Base-by-base conservation (phyloP, 768 basidiomycete genomes). In the Kondoa subrosea region DNA sequence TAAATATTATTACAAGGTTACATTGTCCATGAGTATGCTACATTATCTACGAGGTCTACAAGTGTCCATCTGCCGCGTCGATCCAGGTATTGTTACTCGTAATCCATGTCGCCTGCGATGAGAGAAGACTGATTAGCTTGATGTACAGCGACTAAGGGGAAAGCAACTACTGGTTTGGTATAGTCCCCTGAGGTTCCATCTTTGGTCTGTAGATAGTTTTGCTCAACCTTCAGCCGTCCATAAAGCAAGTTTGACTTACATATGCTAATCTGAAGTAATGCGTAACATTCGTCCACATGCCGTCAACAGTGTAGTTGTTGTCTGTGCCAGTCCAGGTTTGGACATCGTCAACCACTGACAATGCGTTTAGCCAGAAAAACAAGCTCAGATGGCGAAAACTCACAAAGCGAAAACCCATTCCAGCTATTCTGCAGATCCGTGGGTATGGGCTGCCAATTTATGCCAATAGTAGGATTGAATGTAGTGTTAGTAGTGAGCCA, bases 381-480 rank as follows among this genome's bases (percentile, higher is more conserved):
- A 25, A 60, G 58, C 25, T 15, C 14, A 60, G 25, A 27, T 31
- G n/a, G 25, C 30, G 29, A 4, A 60, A 15, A 56, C 56, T 56
- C 30, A 25, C 58, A 80, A 29, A 91, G 81, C 0, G 83, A 79
- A 73, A 88, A 89, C 3, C 87, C 87, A 72, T 85, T 84, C 87
- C 87, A 90, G 1, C 79, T 81, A 33, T 77, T 74, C n/a, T 56
- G 64, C 25, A 77, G 56, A 30, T 61, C 67, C 3, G 75, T 73
- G 4, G 83, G 80, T 4, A 84, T 76, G 0, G 75, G 75, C 32
- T 77, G 78, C 87, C 87, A 88, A 0, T 74, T 75, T 2, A 89
- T 80, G 0, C 57, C 66, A 4, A 50, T 57, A 0, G 78, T 80
- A 0, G 81, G 66, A 67, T 85, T 82, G 74, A 81, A 88, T 29